Percentiles rank a stretch among this genome's conserved stretches.
phyloP scores from a whole-genome alignment of 2,329 filamentous ascomycete species.

The Pochonia chlamydosporia region DNA sequence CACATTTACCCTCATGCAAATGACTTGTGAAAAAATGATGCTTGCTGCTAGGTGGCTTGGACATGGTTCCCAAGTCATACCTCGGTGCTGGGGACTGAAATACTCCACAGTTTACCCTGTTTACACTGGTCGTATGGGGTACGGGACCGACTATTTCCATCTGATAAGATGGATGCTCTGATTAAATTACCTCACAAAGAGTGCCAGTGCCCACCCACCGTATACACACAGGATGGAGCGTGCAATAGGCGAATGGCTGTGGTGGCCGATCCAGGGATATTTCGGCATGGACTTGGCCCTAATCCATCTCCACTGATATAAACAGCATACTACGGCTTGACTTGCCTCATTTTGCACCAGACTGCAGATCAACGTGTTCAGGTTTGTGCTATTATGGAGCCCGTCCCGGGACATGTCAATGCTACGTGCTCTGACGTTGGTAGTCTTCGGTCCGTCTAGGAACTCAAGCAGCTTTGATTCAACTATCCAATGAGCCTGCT shows the following conservation, averaged over 20 bases:
- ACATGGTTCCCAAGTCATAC: too few relatives aligned
- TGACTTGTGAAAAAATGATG: background rate
- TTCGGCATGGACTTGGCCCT: background rate
- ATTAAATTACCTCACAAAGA: background rate
- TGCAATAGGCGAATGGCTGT: background rate
- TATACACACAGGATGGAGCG: background rate
- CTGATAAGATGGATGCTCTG: slow-evolving; percentile 3
- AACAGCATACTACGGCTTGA: too few relatives aligned
- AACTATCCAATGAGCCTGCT: background rate
- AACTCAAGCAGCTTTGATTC: background rate
- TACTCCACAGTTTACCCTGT: background rate
- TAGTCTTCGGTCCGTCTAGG: background rate
- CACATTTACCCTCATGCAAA: background rate
- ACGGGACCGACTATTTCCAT: background rate
- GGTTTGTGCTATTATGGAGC: background rate
- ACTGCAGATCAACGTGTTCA: background rate
- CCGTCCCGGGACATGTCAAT: background rate
- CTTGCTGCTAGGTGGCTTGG: too few relatives aligned
- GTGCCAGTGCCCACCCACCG: too few relatives aligned
- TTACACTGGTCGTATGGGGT: background rate
- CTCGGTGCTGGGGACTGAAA: too few relatives aligned
- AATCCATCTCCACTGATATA: background rate
- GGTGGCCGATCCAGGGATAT: background rate
- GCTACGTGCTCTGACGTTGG: background rate
- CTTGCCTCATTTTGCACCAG: background rate